Base-by-base conservation (phyloP, 257 asterid species). In the Solanum lycopersicoides region DNA sequence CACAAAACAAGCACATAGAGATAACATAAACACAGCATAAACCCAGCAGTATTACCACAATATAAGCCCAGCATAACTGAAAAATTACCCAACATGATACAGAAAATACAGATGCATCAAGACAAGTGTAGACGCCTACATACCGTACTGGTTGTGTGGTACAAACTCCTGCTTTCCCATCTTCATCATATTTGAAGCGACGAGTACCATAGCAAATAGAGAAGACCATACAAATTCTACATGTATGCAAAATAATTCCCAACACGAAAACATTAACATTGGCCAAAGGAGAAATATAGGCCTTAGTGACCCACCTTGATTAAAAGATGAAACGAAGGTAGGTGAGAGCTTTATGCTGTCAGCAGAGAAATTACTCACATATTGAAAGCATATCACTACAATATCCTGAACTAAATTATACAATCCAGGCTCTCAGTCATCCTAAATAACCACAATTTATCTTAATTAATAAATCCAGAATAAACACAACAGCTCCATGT, bases 121-220 rank as follows among this genome's bases (percentile, higher is more conserved):
- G 53, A 59, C 66, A 59, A 59, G 25, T 76, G 47, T 41, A 59
- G 88, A 11, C 86, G 63, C 86, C 88, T 60, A 35, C 65, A 82
- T 21, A 11, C 21, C 72, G 69, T 72, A 68, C 74, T 65, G 59
- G 65, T 65, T 80, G 77, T 86, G 80, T 68, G 83, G 83, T 71
- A 80, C 85, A 63, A 50, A 77, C 88, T 87, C 75, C 88, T 75
- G 83, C 82, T 56, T 56, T 20, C 86, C 88, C 69, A 79, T 77
- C 88, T 59, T 87, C 69, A 75, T 85, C 86, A 86, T 28, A 87
- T 76, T 87, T 79, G 80, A 87, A 87, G 86, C 66, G 86, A 77
- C 35, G 45, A 42, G 30, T 35, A 50, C 74, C 83, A 87, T 59
- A 87, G 80, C 71, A 60, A 18, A 72, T 41, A 66, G 74, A 45